These are phyloP conservation scores for Lolium perenne DNA, from an alignment of 176 grass and related monocot genomes.

Conservation along the genomic window DNA sequence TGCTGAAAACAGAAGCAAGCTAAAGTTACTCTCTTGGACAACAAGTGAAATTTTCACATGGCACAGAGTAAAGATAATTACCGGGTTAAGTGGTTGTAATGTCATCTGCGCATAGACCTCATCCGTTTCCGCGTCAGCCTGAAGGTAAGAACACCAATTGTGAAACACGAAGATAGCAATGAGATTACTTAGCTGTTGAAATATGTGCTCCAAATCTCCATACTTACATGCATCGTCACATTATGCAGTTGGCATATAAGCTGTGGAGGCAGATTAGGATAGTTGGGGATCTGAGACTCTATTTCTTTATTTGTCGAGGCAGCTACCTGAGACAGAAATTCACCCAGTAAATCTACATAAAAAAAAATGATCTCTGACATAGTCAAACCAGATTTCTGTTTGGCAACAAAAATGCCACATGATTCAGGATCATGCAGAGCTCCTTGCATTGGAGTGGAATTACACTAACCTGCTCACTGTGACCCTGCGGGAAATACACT, in stretches of 20 bases:
- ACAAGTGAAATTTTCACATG: neutral
- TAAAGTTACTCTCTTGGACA: conserved; percentile 36
- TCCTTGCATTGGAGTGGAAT: conserved; percentile 17
- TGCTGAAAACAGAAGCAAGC: conserved; percentile 64
- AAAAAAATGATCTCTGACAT: neutral
- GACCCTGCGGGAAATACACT: conserved; percentile 97
- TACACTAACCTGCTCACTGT: conserved; percentile 86
- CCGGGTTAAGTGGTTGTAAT: conserved; percentile 85
- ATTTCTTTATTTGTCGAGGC: conserved; percentile 99
- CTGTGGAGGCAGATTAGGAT: conserved; percentile 88
- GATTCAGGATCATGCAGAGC: conserved; percentile 20
- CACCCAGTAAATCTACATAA: conserved; percentile 1
- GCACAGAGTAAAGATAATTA: conserved; percentile 50
- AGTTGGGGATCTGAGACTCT: conserved; percentile 92
- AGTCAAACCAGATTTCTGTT: conserved; percentile 34
- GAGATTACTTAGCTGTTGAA: neutral
- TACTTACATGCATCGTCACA: conserved; percentile 96
- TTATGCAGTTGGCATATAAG: conserved; percentile 97
- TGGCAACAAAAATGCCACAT: neutral
- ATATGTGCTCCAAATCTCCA: neutral
- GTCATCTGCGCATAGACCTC: conserved; percentile 99
- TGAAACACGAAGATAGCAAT: conserved; percentile 24
- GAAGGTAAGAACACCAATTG: conserved; percentile 4
- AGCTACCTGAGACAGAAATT: conserved; percentile 65
- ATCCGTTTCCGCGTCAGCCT: conserved; percentile 96